Conservation (phyloP, 2,329 filamentous ascomycete genomes). For the Arachnopeziza araneosa region DNA sequence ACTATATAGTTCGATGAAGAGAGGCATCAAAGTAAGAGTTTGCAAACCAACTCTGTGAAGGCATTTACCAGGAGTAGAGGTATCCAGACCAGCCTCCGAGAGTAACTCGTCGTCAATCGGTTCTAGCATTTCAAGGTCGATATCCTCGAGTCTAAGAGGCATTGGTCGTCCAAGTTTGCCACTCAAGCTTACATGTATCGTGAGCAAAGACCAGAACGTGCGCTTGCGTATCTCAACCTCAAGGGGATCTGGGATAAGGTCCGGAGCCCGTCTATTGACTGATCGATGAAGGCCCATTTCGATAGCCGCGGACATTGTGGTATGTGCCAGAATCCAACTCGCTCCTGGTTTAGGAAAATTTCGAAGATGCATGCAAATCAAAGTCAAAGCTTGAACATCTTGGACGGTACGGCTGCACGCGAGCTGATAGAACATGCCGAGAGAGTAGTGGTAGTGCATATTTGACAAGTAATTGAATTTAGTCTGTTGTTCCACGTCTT, state of each 20-base stretch:
- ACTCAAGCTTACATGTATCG: constrained; percentile 61
- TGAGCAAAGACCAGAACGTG: constrained; percentile 68
- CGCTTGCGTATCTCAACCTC: constrained; percentile 74
- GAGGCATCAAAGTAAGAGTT: constrained; percentile 57
- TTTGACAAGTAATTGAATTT: constrained; percentile 62
- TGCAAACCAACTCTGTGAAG: constrained; percentile 62
- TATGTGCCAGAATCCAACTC: constrained; percentile 61
- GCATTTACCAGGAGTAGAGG: constrained; percentile 52
- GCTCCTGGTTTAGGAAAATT: constrained; percentile 75
- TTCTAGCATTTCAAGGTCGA: constrained; percentile 73
- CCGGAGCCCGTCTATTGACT: constrained; percentile 50
- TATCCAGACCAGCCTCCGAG: constrained; percentile 57
- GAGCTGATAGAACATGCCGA: constrained; percentile 64
- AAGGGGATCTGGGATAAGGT: constrained; percentile 44
- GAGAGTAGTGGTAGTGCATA: constrained; percentile 70
- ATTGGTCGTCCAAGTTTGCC: constrained; percentile 75
- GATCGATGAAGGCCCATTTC: constrained; percentile 72
- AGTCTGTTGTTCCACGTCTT: constrained; percentile 47
- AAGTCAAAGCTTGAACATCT: constrained; percentile 65
- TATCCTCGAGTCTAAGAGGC: constrained; percentile 66
- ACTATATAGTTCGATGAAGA: constrained; percentile 69
- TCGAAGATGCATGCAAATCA: constrained; percentile 68
- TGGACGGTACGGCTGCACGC: constrained; percentile 54
- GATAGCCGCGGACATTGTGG: constrained; percentile 62
- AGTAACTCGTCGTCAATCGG: constrained; percentile 65